Evolutionary conservation across 352 stramenopile species (phyloP), one percentile per base, ranked within the genome.

Genomic region (Phytophthora europaea): DNA sequence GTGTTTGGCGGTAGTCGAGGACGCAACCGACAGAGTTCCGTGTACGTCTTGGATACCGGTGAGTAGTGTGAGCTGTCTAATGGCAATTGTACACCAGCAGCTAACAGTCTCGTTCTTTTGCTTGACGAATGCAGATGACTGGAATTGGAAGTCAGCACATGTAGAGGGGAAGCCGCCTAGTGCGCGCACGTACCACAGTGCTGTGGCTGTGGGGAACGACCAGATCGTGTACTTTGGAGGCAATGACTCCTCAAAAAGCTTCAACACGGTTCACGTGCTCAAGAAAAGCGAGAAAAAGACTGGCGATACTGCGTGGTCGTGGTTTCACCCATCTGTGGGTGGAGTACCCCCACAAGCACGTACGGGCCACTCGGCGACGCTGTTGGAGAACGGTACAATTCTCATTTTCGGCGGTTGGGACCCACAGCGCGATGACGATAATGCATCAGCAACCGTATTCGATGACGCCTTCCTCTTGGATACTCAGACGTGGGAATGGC

Each of bases 401-500:
- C 75, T 98, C 20, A 82, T 99, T 63, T 97, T 97, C 63, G 96
- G 96, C 45, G 96, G 96, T 31, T 99, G 96, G 96, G 94, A 99
- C 70, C 94, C 94, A 1, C 96, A 98, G 81, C 81, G 64, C 6
- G 79, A 77, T 36, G 81, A 82, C 36, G 69, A 71, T 1, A 80
- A 62, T 15, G 77, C 83, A 12, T 69, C 83, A 10, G 86, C 79
- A 18, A 79, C 65, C 26, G 84, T 98, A 23, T 99, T 98, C 55
- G 76, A 89, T 56, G 94, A 98, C 62, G 90, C 83, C 9, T 98
- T 98, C 68, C 54, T 98, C 61, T 81, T 99, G 26, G 81, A 99
- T 70, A 98, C 94, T 4, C 80, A 88, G n/a, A 90, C 78, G 31
- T 98, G 94, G 94, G 91, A 94, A 53, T 98, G 94, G 96, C 83